phyloP scores from a whole-genome alignment of 345 rosid genomes.

The Acer saccharum region DNA sequence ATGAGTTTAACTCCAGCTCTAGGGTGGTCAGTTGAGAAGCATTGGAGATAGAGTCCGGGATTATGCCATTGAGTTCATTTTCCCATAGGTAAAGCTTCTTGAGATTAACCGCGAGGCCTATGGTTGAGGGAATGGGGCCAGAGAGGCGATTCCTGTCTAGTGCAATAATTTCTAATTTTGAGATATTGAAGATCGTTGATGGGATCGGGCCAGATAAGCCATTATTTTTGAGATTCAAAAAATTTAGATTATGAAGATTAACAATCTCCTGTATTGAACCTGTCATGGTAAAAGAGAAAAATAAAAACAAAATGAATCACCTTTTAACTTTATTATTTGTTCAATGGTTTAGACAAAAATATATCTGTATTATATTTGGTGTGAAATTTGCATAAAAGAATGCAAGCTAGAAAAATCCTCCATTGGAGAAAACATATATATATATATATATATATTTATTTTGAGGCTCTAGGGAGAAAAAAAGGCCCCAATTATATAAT shows the following conservation, averaged over 20 bases:
- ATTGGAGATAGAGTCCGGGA: neutral
- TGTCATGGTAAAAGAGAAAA: neutral
- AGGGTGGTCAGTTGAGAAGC: neutral
- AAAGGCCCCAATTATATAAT: no score
- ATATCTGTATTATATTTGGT: no score
- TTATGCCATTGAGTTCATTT: neutral
- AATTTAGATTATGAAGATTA: neutral
- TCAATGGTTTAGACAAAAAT: no score
- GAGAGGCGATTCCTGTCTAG: neutral
- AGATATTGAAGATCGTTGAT: neutral
- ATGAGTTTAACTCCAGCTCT: neutral
- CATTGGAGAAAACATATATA: no score
- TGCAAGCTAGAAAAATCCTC: no score
- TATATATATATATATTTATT: no score
- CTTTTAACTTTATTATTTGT: no score
- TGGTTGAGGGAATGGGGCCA: neutral
- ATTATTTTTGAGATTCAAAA: neutral
- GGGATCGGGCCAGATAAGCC: neutral
- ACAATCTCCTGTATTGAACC: neutral
- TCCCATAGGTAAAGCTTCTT: neutral
- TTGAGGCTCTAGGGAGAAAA: no score
- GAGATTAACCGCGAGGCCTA: neutral
- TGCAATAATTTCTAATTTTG: neutral
- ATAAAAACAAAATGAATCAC: no score
- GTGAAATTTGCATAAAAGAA: no score